phyloP scores from a whole-genome alignment of 495 filamentous ascomycete species.

The Penicillium roqueforti region DNA sequence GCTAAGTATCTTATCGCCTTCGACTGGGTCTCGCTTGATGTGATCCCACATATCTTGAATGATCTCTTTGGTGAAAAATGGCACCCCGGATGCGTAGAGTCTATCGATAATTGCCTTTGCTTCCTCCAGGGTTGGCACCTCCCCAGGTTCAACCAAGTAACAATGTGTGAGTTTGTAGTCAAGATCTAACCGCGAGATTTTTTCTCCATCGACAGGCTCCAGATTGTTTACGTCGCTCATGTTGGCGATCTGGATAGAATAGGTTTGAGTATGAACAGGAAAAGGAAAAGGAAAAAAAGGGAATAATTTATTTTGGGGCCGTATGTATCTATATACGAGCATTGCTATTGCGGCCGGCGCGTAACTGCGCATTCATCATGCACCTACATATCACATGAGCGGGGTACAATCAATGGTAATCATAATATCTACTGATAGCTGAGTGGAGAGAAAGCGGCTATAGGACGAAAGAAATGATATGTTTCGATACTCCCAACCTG shows the following conservation, averaged over 20 bases:
- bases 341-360: not conserved
- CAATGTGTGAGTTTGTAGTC: not conserved
- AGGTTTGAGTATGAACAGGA: too few species aligned
- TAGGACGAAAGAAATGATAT: too few species aligned
- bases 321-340: not conserved
- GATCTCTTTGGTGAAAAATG: conserved; percentile 18
- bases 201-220: not conserved
- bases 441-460: too few species aligned
- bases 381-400: not conserved
- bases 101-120: conserved; percentile 13
- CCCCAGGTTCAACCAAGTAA: not conserved
- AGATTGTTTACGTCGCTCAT: not conserved
- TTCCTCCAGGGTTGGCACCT: conserved; percentile 6
- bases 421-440: not conserved
- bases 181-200: not conserved
- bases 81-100: conserved; percentile 12
- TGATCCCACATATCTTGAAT: conserved; percentile 13
- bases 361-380: not conserved
- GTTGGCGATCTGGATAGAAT: not conserved
- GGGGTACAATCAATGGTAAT: not conserved
- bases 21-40: conserved; percentile 2
- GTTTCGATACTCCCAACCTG: too few species aligned
- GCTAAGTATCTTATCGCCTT: conserved; percentile 7
- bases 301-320: not conserved
- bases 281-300: too few species aligned